Percentiles rank a stretch among this genome's conserved stretches.
Evolutionary conservation across 345 rosid genomes (phyloP).

Genomic region (Melaleuca quinquenervia): DNA sequence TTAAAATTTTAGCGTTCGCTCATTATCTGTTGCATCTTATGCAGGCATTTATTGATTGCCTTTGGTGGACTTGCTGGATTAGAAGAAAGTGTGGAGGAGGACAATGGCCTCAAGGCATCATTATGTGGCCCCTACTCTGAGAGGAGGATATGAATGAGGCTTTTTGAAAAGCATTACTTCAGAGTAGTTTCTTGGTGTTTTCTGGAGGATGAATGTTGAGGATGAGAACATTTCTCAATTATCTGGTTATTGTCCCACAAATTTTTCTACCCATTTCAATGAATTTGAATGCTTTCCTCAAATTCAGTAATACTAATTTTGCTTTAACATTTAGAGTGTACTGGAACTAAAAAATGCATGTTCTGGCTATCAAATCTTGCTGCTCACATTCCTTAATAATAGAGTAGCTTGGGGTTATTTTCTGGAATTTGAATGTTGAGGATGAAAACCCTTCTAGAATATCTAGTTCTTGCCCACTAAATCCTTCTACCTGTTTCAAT

Average conservation of each 20-base stretch:
- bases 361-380: no score
- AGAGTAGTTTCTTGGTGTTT: not conserved
- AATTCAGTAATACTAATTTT: not conserved
- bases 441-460: no score
- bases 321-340: not conserved
- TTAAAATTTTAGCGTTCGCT: not conserved
- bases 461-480: no score
- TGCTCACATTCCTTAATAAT: no score
- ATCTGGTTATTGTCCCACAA: not conserved
- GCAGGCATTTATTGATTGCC: constrained; percentile 81
- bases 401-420: no score
- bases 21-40: not conserved
- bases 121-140: not conserved
- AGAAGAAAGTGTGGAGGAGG: constrained; percentile 76
- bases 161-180: not conserved
- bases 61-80: constrained; percentile 96
- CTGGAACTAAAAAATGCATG: not conserved
- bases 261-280: not conserved
- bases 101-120: constrained; percentile 51
- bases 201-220: not conserved
- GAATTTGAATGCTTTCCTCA: not conserved
- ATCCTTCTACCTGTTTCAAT: no score
- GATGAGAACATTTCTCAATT: not conserved
- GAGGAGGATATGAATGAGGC: not conserved
- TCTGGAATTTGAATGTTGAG: no score